These are phyloP conservation scores for Paracorniculantispora psalliotae DNA, from an alignment of 2,329 filamentous ascomycete genomes.

Conservation along the genomic window DNA sequence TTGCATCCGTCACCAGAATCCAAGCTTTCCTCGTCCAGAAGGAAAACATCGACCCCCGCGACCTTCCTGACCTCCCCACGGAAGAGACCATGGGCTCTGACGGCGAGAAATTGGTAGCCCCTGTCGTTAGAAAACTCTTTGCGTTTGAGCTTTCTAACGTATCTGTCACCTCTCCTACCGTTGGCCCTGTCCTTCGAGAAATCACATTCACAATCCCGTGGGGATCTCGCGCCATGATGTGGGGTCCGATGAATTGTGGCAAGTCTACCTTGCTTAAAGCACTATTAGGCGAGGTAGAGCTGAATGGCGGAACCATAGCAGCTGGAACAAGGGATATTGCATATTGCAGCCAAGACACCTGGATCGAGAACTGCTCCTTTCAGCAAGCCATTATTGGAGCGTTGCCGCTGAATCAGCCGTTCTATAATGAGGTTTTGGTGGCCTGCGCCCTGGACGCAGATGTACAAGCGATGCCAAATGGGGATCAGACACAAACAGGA, in stretches of 20 bases:
- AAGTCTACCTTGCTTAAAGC: not conserved
- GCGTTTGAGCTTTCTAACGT: not conserved
- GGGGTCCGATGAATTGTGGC: not conserved
- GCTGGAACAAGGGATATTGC: not conserved
- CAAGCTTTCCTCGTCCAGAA: no score
- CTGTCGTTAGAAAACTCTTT: not conserved
- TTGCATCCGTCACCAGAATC: no score
- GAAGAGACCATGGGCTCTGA: no score
- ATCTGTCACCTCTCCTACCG: not conserved
- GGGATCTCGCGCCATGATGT: not conserved
- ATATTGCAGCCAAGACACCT: not conserved
- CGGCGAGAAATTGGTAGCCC: no score
- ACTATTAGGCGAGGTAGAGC: not conserved
- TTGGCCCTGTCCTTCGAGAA: not conserved
- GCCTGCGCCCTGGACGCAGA: not conserved
- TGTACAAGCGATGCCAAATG: not conserved
- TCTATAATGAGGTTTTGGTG: not conserved
- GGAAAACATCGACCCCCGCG: not conserved
- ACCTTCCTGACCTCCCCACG: not conserved
- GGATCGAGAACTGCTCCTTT: not conserved
- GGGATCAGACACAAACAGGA: not conserved
- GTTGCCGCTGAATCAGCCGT: not conserved
- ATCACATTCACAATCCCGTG: not conserved
- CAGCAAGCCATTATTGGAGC: not conserved
- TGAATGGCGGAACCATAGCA: not conserved